phyloP scores from a whole-genome alignment of 768 basidiomycete species.

The Candolleomyces efflorescens region DNA sequence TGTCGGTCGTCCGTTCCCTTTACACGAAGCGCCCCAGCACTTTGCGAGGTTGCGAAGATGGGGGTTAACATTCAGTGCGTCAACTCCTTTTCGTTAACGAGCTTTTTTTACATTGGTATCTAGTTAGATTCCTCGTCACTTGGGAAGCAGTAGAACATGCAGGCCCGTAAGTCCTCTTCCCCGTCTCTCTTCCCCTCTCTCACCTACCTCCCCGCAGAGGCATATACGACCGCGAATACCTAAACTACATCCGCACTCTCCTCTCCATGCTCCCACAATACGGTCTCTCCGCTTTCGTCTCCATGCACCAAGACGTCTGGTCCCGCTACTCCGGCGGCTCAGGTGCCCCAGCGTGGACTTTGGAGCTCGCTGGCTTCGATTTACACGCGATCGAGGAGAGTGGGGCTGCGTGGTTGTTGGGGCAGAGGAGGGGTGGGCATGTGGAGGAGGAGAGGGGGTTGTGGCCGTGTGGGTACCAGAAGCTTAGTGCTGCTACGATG shows the following conservation, averaged over 20 bases:
- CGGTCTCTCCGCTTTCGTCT: conserved; percentile 70
- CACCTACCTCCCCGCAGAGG: conserved; percentile 44
- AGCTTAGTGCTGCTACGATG: conserved; percentile 91
- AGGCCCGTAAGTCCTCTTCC: conserved; percentile 65
- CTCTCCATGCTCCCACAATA: conserved; percentile 68
- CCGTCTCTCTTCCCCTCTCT: conserved; percentile 1
- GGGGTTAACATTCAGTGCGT: conserved; percentile 83
- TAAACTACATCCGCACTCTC: conserved; percentile 70
- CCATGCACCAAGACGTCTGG: conserved; percentile 94
- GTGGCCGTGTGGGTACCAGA: conserved; percentile 94
- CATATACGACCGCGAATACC: conserved; percentile 78
- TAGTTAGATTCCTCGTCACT: conserved; percentile 89
- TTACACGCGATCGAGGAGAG: conserved; percentile 73
- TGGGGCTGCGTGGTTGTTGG: conserved; percentile 84
- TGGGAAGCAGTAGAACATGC: conserved; percentile 98
- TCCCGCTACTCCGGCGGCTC: conserved; percentile 93
- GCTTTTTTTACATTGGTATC: no score
- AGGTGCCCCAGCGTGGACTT: conserved; percentile 95
- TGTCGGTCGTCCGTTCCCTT: conserved; percentile 86
- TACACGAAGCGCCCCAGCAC: conserved; percentile 84
- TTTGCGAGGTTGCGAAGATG: conserved; percentile 76
- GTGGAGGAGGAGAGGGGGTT: conserved; percentile 74
- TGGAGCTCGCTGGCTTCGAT: conserved; percentile 84
- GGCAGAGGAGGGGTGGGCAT: conserved; percentile 73
- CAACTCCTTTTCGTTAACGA: no score